A percentile compares a stretch with the other conserved stretches of the same genome.
phyloP scores from a whole-genome alignment of 2,329 filamentous ascomycete species.

The Septoria petroselini region DNA sequence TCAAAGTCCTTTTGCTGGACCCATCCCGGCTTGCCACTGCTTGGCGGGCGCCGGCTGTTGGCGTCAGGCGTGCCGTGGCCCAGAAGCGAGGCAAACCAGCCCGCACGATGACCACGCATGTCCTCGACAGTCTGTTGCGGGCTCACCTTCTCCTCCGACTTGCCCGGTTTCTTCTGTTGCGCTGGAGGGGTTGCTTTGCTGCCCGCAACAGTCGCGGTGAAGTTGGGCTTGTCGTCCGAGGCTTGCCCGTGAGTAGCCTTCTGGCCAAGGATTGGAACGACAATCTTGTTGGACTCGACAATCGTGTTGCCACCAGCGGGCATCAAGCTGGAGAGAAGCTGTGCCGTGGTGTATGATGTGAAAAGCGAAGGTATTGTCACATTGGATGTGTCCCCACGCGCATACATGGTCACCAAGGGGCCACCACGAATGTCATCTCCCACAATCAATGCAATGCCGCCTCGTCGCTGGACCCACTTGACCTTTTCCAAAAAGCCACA shows the following conservation, averaged over 20 bases:
- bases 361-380: constrained; percentile 92
- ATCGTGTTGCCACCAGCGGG: constrained; percentile 54
- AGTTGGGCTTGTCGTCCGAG: constrained; percentile 30
- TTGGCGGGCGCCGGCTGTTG: constrained; percentile 63
- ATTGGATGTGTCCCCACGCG: constrained; percentile 92
- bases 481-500: constrained; percentile 97
- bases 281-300: constrained; percentile 50
- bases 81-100: constrained; percentile 49
- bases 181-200: constrained; percentile 24
- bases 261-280: constrained; percentile 41
- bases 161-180: constrained; percentile 16
- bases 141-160: constrained; percentile 26
- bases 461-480: constrained; percentile 91
- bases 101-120: constrained; percentile 16
- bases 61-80: constrained; percentile 19
- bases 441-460: constrained; percentile 85
- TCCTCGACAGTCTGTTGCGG: constrained; percentile 25
- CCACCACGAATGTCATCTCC: constrained; percentile 89
- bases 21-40: constrained; percentile 73
- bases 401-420: constrained; percentile 94
- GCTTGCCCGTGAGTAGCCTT: constrained; percentile 16
- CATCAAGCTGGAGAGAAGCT: constrained; percentile 82
- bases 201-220: constrained; percentile 29
- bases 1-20: constrained; percentile 65
- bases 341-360: constrained; percentile 90